Base-by-base conservation (phyloP, 2,329 filamentous ascomycete genomes). In the Monosporascus sp. region DNA sequence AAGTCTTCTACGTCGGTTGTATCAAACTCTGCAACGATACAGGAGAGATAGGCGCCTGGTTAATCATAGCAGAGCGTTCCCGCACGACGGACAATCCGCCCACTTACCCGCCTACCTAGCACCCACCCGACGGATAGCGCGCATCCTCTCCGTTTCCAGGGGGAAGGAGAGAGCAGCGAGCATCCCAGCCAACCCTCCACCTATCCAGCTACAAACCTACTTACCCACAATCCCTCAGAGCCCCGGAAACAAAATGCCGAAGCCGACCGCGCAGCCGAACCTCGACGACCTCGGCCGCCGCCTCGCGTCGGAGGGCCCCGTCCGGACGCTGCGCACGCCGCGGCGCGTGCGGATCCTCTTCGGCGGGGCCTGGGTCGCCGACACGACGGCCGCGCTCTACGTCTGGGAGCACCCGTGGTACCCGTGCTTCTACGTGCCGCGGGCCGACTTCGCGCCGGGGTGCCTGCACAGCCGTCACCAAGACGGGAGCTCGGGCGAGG, bases 341-440 rank as follows among this genome's bases (percentile, higher is more conserved):
- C 64, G 67, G 37, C 69, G 70, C 4, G 48, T 72, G 35, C 65
- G 70, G 28, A 65, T 65, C 50, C 56, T 65, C 11, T 56, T 70
- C 35, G 62, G 60, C 46, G 64, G 60, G 11, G 49, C 49, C 18
- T 66, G 64, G 55, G 53, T 72, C 20, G 68, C 67, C 9, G 70
- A 72, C 53, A 70, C 66, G 5, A 65, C 66, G 2, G 54, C 58
- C 3, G 68, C 69, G 17, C 48, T 64, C n/a, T 68, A 61, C 22
- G 66, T 73, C 44, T 72, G 70, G 70, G 70, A 72, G 55, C 66
- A 70, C 41, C 57, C 55, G 15, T 68, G 64, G 49, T 71, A 68
- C 50, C 70, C 69, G 5, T 57, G 58, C 18, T 71, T 65, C 55
- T 72, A 72, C 51, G 18, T 72, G 11, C 69, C 70, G 0, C 26